Evolutionary conservation across 306 rosid genomes (phyloP).

Genomic region (Prunus davidiana): DNA sequence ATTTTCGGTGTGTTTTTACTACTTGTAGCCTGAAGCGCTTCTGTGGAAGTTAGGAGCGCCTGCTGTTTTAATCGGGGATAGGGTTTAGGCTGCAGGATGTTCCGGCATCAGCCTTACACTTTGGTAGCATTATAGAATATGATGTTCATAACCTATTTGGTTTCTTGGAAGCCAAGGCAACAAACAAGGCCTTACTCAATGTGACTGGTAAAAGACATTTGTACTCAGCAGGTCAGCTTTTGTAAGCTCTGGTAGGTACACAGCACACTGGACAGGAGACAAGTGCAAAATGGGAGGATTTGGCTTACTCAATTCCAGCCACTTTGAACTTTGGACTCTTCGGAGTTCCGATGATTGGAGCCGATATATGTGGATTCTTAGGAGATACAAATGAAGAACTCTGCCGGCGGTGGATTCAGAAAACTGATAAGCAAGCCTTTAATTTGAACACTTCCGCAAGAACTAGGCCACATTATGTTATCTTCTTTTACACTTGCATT

Average conservation of each 20-base stretch:
- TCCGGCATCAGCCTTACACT: slow-evolving; percentile 64
- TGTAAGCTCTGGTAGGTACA: slow-evolving; percentile 76
- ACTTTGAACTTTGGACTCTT: slow-evolving; percentile 67
- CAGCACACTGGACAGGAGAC: slow-evolving; percentile 96
- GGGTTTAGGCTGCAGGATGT: neutral
- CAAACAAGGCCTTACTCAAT: slow-evolving; percentile 48
- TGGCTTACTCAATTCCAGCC: slow-evolving; percentile 63
- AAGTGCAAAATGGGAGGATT: slow-evolving; percentile 82
- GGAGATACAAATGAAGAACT: slow-evolving; percentile 75
- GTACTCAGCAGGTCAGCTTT: slow-evolving; percentile 74
- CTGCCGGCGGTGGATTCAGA: slow-evolving; percentile 91
- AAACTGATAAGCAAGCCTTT: slow-evolving; percentile 13
- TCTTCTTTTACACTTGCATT: neutral
- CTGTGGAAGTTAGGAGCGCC: too few species aligned
- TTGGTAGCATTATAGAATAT: slow-evolving; percentile 60
- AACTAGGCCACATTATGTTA: neutral
- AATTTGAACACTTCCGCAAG: neutral
- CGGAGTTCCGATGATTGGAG: slow-evolving; percentile 89
- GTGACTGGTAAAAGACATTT: slow-evolving; percentile 73
- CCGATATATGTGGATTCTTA: slow-evolving; percentile 78
- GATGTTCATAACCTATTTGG: slow-evolving; percentile 74
- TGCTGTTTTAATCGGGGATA: too few species aligned
- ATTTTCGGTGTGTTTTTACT: too few species aligned
- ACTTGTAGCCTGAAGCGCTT: too few species aligned
- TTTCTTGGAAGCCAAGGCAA: slow-evolving; percentile 55